Conservation (phyloP, 441 rosid genomes). For the Hypseocharis bilobata region DNA sequence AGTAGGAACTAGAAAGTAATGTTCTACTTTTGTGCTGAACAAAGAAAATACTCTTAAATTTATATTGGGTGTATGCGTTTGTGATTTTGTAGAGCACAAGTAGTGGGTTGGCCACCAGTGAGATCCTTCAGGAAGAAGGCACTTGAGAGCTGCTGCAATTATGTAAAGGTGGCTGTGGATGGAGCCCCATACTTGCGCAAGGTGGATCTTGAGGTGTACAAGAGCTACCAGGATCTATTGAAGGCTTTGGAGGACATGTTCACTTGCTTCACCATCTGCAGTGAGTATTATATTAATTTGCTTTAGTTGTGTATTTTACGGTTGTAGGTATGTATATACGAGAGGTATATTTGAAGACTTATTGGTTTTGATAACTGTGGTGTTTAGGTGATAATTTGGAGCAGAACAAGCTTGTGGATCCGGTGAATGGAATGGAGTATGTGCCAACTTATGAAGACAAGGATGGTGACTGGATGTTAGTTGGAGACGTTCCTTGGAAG, state of each 20-base stretch:
- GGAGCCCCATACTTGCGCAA: slow-evolving; percentile 26
- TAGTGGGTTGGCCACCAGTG: slow-evolving; percentile 25
- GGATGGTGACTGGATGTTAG: slow-evolving; percentile 31
- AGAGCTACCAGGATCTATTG: slow-evolving; percentile 17
- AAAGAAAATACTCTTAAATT: not conserved
- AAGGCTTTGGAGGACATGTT: slow-evolving; percentile 19
- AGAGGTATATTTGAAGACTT: not conserved
- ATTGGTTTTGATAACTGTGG: not conserved
- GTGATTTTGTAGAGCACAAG: slow-evolving; percentile 17
- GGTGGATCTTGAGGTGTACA: slow-evolving; percentile 18
- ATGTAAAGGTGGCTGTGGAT: slow-evolving; percentile 26
- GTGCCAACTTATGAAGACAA: slow-evolving; percentile 29
- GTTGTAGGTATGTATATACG: not conserved
- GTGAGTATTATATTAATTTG: not conserved
- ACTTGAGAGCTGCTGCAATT: slow-evolving; percentile 17
- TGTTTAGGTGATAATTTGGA: slow-evolving; percentile 10
- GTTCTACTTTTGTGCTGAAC: not conserved
- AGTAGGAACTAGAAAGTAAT: not conserved
- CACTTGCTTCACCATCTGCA: slow-evolving; percentile 11
- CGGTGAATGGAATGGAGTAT: slow-evolving; percentile 18
- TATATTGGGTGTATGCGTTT: not conserved
- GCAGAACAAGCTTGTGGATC: slow-evolving; percentile 8
- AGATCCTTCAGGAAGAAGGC: slow-evolving; percentile 22
- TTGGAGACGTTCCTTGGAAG: slow-evolving; percentile 37
- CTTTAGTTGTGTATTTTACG: not conserved